These are phyloP conservation scores for Hymenoscyphus salicellus DNA, from an alignment of 2,329 filamentous ascomycete species.

Conservation along the genomic window DNA sequence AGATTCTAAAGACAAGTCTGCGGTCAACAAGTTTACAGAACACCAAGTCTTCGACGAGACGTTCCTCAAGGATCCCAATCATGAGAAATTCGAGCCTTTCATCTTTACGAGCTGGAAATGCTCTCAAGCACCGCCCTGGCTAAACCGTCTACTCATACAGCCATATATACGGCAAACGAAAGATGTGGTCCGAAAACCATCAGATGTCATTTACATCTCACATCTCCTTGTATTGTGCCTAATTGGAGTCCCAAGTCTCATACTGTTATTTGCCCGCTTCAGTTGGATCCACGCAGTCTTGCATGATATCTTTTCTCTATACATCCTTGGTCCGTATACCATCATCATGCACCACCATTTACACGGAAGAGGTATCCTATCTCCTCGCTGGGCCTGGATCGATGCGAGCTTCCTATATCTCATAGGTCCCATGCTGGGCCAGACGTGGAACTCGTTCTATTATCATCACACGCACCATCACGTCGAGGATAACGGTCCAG, in stretches of 20 bases:
- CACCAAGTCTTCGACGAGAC: not conserved
- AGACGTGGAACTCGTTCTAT: not conserved
- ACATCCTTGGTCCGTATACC: not conserved
- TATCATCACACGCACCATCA: constrained; percentile 3
- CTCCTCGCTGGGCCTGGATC: not conserved
- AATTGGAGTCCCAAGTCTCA: not conserved
- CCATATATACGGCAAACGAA: not conserved
- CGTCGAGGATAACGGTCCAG: constrained; percentile 1
- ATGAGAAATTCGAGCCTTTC: not conserved
- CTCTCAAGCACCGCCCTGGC: not conserved
- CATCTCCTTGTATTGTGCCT: not conserved
- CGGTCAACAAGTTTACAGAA: not conserved
- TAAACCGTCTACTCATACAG: not conserved
- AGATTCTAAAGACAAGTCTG: not conserved
- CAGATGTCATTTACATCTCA: not conserved
- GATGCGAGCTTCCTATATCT: not conserved
- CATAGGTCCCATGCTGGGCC: not conserved
- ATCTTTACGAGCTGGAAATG: constrained; percentile 1
- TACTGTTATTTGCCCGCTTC: not conserved
- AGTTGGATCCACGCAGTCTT: not conserved
- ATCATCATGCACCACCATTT: not conserved
- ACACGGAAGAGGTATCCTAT: not conserved
- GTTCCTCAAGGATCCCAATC: not conserved
- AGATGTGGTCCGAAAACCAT: not conserved
- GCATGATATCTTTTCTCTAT: not conserved